Base-by-base conservation (phyloP, 768 basidiomycete genomes). In the Suillus alpinus region DNA sequence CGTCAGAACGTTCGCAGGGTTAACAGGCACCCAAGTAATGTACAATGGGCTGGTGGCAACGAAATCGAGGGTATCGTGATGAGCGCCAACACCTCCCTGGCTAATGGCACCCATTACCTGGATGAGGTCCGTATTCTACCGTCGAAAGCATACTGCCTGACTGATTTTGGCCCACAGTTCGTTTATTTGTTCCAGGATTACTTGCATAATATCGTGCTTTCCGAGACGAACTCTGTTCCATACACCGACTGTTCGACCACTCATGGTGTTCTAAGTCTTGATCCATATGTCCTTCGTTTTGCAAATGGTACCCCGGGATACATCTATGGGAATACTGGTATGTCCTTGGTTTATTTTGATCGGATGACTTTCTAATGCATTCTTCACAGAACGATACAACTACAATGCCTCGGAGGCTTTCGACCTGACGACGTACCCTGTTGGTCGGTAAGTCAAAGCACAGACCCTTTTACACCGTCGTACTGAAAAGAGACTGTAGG, bases 191-290 rank as follows among this genome's bases (percentile, higher is more conserved):
- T 84, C 72, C 80, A 82, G 63, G 78, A 83, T 52, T 83, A 81
- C 67, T 66, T 86, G 26, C 75, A 82, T 50, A 74, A 77, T 46
- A 74, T 83, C 40, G 79, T 81, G 16, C 70, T 76, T 10, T 78
- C 80, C 0, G 83, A 85, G 62, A 81, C 83, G 1, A 76, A 73
- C 53, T 84, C 84, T 39, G 81, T 86, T 4, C 74, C 84, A 9
- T 86, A 86, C 61, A 85, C 83, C 0, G 83, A 83, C 64, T 85
- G 83, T 60, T 86, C 84, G 0, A 86, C 83, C 4, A 86, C 83
- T 0, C 75, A 75, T 14, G 84, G 85, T 10, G 80, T 84, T 16
- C 69, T 86, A n/a, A 83, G 79, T 60, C 71, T 86, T 14, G 80
- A 86, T 55, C 85, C 84, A 7, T 84, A 84, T 57, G 70, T 80